Evolutionary conservation across 176 grass and related monocot species (phyloP), one percentile per base, ranked within the genome.

Genomic region (Ananas comosus): DNA sequence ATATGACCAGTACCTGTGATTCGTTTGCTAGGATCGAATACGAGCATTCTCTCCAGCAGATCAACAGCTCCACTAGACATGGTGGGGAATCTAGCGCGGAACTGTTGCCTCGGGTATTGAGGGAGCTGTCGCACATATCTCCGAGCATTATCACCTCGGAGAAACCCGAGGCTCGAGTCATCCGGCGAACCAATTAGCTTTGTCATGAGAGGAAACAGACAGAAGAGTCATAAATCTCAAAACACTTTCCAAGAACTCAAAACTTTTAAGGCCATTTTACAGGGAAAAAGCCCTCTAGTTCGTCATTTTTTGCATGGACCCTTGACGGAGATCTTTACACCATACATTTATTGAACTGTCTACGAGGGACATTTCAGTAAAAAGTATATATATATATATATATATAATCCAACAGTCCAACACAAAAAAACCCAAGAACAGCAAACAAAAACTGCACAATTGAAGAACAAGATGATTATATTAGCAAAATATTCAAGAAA

Each of bases 1-100:
- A 10, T 58, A 28, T 63, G 24, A 13, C 3, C 49, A 28, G 6
- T 87, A 97, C 93, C 93, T 65, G 93, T 85, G 82, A 97, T 97
- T 72, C 89, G 85, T 74, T 87, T 97, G 86, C 89, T 91, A 51
- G 93, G 93, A 82, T 97, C 89, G 79, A 97, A 97, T 52, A 97
- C 81, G 59, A 97, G 93, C 93, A 97, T 97, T 85, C 81, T 97
- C 77, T 92, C 89, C 17, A 97, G 89, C 84, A 97, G 92, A 83
- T 97, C 89, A 79, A 87, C 71, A 51, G 93, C 93, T 18, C 93
- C 86, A 75, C 50, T 77, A 33, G 89, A 97, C 86, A 90, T 85
- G 66, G 64, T 85, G 63, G 93, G 93, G 64, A 97, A 97, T 28
- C 93, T 80, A 54, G 82, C 75, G 79, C 71, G 53, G 64, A 97